phyloP scores from a whole-genome alignment of 2,329 filamentous ascomycete genomes.

The Botryotinia narcissicola region DNA sequence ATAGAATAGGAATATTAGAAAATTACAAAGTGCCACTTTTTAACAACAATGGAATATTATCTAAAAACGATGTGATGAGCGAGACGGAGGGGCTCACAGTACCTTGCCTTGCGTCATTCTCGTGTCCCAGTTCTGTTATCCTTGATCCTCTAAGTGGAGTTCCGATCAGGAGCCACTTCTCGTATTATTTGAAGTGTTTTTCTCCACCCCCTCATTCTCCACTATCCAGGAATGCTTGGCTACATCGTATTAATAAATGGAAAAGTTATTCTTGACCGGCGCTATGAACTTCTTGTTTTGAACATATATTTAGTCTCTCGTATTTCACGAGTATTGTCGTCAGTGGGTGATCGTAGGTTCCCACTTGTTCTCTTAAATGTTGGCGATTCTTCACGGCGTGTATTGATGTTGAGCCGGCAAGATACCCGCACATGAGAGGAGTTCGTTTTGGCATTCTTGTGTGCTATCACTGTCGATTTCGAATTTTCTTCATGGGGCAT shows the following conservation, averaged over 20 bases:
- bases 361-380: neutral
- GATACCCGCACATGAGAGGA: neutral
- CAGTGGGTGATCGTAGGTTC: neutral
- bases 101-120: neutral
- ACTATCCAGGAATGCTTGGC: neutral
- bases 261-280: neutral
- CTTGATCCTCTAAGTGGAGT: neutral
- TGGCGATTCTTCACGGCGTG: neutral
- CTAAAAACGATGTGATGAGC: neutral
- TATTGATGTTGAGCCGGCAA: neutral
- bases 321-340: neutral
- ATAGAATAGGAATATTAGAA: neutral
- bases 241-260: neutral
- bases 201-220: conserved; percentile 1
- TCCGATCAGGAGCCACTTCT: neutral
- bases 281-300: neutral
- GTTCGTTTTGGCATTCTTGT: neutral
- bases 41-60: neutral
- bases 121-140: neutral
- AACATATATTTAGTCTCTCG: neutral
- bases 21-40: neutral
- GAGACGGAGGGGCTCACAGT: neutral
- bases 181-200: neutral
- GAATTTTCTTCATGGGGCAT: neutral
- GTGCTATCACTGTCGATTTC: neutral